These are phyloP conservation scores for Yarrowia galli DNA, from an alignment of 1,139 yeast species.

Conservation along the genomic window DNA sequence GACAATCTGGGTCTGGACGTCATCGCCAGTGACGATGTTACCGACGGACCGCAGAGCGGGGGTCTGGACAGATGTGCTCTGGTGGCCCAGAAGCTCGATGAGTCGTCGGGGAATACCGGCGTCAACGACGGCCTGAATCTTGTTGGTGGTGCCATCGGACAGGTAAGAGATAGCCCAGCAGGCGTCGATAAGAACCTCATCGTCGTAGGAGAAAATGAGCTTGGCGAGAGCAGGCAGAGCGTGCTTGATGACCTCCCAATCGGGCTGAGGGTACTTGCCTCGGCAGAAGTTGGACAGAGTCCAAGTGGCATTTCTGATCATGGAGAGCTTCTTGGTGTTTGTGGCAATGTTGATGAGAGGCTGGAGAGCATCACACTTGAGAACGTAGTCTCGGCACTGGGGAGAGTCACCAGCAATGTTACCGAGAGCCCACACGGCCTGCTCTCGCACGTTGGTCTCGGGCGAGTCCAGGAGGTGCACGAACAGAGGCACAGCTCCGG, in stretches of 20 bases:
- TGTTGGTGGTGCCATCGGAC: conserved; percentile 90
- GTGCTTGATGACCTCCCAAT: conserved; percentile 83
- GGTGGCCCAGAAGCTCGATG: conserved; percentile 86
- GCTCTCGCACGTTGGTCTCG: conserved; percentile 93
- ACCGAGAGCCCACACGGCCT: conserved; percentile 99
- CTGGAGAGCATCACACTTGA: conserved; percentile 84
- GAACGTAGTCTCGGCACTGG: conserved; percentile 84
- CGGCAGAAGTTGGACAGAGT: conserved; percentile 95
- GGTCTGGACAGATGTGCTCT: conserved; percentile 87
- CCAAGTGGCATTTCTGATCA: conserved; percentile 98
- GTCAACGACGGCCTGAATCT: conserved; percentile 96
- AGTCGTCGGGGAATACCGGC: conserved; percentile 94
- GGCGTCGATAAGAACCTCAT: conserved; percentile 94
- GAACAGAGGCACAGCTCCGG: conserved; percentile 91
- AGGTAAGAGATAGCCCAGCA: conserved; percentile 98
- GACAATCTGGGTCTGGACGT: conserved; percentile 91
- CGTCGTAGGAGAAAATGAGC: conserved; percentile 86
- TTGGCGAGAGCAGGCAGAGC: conserved; percentile 94
- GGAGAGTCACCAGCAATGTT: conserved; percentile 98
- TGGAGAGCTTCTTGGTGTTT: conserved; percentile 76
- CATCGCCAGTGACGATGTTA: conserved; percentile 96
- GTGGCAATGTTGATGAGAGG: conserved; percentile 83
- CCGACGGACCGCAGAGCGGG: conserved; percentile 98
- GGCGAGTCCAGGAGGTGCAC: conserved; percentile 81
- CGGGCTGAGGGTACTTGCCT: conserved; percentile 96